Evolutionary conservation across 1,284 basidiomycete species (phyloP).

Genomic region (Neolentinus lepideus): DNA sequence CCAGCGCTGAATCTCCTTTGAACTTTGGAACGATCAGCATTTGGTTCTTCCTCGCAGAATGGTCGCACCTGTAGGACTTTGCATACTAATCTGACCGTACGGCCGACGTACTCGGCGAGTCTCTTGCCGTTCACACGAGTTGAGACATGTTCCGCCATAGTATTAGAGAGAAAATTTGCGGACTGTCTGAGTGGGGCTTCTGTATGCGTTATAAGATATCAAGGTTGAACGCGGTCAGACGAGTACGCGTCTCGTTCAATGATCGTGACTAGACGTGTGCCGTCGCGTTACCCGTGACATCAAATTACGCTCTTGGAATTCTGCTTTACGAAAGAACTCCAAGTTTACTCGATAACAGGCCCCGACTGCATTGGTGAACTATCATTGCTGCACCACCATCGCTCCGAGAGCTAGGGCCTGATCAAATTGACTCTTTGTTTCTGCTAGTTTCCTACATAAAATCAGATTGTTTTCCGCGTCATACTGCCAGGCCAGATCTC

Average conservation of each 20-base stretch:
- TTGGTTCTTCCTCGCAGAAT: not conserved
- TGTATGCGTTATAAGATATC: too few relatives aligned
- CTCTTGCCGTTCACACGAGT: slow-evolving; percentile 63
- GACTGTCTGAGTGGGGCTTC: too few relatives aligned
- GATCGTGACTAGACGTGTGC: not conserved
- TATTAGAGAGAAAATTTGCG: not conserved
- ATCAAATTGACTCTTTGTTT: not conserved
- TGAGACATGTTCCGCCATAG: slow-evolving; percentile 37
- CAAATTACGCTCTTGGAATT: too few relatives aligned
- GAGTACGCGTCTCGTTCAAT: not conserved
- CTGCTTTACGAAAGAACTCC: too few relatives aligned
- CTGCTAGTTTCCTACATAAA: not conserved
- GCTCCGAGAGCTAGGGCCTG: not conserved
- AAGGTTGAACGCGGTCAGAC: not conserved
- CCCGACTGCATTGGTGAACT: not conserved
- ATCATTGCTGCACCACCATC: not conserved
- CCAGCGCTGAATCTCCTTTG: slow-evolving; percentile 47
- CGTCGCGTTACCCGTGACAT: not conserved
- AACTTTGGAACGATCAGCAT: slow-evolving; percentile 28
- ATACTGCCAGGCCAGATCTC: too few relatives aligned
- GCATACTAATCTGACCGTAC: slow-evolving; percentile 65
- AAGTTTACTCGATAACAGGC: not conserved
- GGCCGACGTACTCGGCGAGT: slow-evolving; percentile 44
- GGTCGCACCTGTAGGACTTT: slow-evolving; percentile 57
- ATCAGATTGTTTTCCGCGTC: too few relatives aligned